Base-by-base conservation (phyloP, 164 flowering plant species). In the grape (Vitis vinifera) region DNA sequence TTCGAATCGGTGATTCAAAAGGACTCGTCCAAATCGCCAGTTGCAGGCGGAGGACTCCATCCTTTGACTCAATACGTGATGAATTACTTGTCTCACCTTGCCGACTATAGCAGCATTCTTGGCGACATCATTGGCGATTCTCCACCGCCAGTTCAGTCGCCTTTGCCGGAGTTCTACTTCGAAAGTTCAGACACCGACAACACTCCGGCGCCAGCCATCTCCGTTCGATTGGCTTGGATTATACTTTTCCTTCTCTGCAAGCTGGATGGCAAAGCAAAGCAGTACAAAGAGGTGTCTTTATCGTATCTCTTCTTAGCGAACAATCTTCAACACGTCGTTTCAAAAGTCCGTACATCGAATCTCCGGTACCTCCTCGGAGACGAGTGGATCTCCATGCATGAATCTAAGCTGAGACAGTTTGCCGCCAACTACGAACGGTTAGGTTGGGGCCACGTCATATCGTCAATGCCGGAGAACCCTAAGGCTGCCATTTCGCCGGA, bases 301-400 rank as follows among this genome's bases (percentile, higher is more conserved):
- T 73, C 91, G 0, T 86, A 89, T 30, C 84, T 91, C 16, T 91
- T 91, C 84, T 70, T 89, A 8, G 79, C 85, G 1, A 91, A 89
- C 85, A 91, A 91, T 73, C 89, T 87, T 49, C 75, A 82, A 55
- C 82, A 84, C 80, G 75, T 87, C 9, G 51, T 89, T 51, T n/a
- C 68, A 17, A 78, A 75, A 62, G 88, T 83, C 57, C 79, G 75
- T 0, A 50, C 72, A 0, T 89, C 89, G 55, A 76, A 85, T 27
- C 88, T 91, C 5, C 74, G 64, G 55, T 75, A 65, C 62, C 29
- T 89, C 7, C 87, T 91, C 37, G 92, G 93, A 23, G 86, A 81
- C 17, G 84, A 80, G 1, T 91, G 92, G 97, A 63, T 83, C 2
- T 10, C 72, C 2, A 81, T 71, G 56, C 88, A 89, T 68, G 85